These are phyloP conservation scores for Rhodotorula graminis DNA, from an alignment of 768 basidiomycete genomes.

Conservation along the genomic window DNA sequence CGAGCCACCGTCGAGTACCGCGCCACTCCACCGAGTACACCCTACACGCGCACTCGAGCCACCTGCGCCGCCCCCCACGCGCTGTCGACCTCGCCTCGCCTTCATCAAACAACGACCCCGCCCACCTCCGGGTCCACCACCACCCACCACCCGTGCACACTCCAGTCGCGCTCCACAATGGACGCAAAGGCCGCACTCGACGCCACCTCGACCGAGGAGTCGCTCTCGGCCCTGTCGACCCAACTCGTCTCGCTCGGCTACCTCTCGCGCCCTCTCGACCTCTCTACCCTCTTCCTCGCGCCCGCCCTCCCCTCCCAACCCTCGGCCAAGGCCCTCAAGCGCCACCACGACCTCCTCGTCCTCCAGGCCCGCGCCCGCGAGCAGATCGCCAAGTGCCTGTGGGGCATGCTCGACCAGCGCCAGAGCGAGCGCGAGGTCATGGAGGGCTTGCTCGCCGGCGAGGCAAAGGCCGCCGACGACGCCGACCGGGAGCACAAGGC, in stretches of 20 bases:
- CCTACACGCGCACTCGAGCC: background rate
- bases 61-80: too few relatives aligned
- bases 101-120: background rate
- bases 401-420: conserved; percentile 21
- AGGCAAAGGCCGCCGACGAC: background rate
- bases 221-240: conserved; percentile 20
- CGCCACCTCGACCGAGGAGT: background rate
- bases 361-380: conserved; percentile 18
- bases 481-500: conserved; percentile 7
- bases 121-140: background rate
- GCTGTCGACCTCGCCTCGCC: too few relatives aligned
- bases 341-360: conserved; percentile 11
- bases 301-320: background rate
- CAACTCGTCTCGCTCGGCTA: conserved; percentile 15
- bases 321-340: conserved; percentile 7
- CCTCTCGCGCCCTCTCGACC: conserved; percentile 25
- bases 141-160: background rate
- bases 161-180: background rate
- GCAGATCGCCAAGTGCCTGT: conserved; percentile 11
- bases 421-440: background rate
- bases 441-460: conserved; percentile 3
- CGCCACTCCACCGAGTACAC: background rate
- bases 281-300: conserved; percentile 10
- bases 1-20: too few relatives aligned
- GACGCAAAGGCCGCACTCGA: background rate